Percentiles rank a stretch among this genome's conserved stretches.
Evolutionary conservation across 192 early-diverging fungal species (phyloP).

Genomic region (Coemansia sp.): DNA sequence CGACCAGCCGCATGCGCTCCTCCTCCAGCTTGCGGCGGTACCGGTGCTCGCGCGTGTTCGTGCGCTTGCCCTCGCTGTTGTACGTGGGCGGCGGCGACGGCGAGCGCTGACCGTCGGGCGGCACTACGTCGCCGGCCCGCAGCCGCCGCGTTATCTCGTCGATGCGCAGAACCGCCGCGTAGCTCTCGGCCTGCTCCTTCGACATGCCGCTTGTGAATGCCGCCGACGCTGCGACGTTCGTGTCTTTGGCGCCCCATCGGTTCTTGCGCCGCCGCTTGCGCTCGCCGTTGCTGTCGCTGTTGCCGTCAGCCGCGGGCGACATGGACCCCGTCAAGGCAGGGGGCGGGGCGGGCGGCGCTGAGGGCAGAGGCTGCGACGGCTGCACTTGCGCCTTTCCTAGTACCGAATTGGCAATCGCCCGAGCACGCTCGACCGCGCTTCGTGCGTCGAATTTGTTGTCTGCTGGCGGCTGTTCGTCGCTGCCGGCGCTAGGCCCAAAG

Average conservation of each 20-base stretch:
- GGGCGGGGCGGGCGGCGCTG: too few relatives aligned
- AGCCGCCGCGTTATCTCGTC: constrained; percentile 88
- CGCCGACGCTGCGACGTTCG: constrained; percentile 72
- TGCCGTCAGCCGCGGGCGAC: neutral
- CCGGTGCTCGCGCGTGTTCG: constrained; percentile 91
- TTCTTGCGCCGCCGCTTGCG: constrained; percentile 70
- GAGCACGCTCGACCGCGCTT: constrained; percentile 44
- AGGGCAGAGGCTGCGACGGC: neutral
- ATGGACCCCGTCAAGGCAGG: too few relatives aligned
- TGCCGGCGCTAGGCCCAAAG: constrained; percentile 10
- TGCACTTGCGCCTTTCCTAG: constrained; percentile 4
- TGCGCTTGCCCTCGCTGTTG: constrained; percentile 90
- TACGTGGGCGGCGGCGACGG: constrained; percentile 94
- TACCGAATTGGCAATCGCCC: constrained; percentile 44
- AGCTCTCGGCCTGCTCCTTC: constrained; percentile 72
- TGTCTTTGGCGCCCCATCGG: constrained; percentile 85
- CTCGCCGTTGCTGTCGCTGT: constrained; percentile 34
- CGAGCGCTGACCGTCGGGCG: constrained; percentile 70
- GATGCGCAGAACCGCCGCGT: constrained; percentile 75
- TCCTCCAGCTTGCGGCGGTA: constrained; percentile 91
- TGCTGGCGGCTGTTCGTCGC: neutral
- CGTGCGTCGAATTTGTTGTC: constrained; percentile 9
- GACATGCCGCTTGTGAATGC: constrained; percentile 73
- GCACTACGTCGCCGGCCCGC: constrained; percentile 78
- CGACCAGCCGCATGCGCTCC: constrained; percentile 85